A percentile compares a stretch with the other conserved stretches of the same genome.
These are phyloP conservation scores for Aspergillus phoenicis DNA, from an alignment of 2,329 filamentous ascomycete genomes.

Conservation along the genomic window DNA sequence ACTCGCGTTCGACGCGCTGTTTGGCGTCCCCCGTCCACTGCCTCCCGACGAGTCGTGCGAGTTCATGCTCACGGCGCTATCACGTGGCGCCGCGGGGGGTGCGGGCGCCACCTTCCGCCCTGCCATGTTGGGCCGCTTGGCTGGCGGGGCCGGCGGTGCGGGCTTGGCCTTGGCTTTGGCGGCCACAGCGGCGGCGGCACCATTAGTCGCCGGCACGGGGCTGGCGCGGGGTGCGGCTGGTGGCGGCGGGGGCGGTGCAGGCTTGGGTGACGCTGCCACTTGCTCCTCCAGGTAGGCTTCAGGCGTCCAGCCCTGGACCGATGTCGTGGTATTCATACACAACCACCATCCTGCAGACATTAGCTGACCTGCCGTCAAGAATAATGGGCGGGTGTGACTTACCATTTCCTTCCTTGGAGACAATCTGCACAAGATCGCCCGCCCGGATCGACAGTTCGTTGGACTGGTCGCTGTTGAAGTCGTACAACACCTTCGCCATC, in stretches of 20 bases:
- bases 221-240: conserved; percentile 51
- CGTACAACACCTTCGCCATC: conserved; percentile 87
- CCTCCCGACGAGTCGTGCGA: conserved; percentile 57
- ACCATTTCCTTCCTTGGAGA: conserved; percentile 97
- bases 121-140: conserved; percentile 72
- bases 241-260: conserved; percentile 57
- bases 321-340: conserved; percentile 69
- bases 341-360: conserved; percentile 85
- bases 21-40: conserved; percentile 72
- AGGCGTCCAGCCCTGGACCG: conserved; percentile 88
- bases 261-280: conserved; percentile 59
- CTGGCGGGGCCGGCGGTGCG: conserved; percentile 74
- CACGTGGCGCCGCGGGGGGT: conserved; percentile 67
- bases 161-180: conserved; percentile 63
- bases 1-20: conserved; percentile 57
- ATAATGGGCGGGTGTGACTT: conserved; percentile 41
- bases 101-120: conserved; percentile 72
- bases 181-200: conserved; percentile 38
- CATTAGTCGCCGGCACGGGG: conserved; percentile 66
- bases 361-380: not conserved
- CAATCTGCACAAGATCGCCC: conserved; percentile 81
- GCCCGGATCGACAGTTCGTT: conserved; percentile 82
- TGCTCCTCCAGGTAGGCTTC: conserved; percentile 88
- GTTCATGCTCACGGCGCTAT: conserved; percentile 58
- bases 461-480: conserved; percentile 80